Evolutionary conservation across 768 basidiomycete genomes (phyloP).

Genomic region (Coprinellus aureogranulatus): DNA sequence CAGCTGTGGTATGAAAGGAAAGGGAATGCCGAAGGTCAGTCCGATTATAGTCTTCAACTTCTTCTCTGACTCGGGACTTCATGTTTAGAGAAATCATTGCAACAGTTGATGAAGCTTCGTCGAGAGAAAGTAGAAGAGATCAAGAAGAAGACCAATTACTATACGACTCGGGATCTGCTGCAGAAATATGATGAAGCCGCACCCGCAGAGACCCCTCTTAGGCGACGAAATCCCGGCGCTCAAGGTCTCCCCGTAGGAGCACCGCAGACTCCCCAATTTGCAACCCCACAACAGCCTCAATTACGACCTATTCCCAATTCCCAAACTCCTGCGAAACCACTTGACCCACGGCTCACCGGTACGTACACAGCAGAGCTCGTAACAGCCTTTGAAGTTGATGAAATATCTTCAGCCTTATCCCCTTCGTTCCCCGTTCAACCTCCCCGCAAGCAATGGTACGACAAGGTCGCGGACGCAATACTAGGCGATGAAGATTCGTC

Average conservation of each 20-base stretch:
- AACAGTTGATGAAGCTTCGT: constrained; percentile 70
- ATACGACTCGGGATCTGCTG: constrained; percentile 84
- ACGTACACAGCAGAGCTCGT: constrained; percentile 7
- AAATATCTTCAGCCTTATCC: constrained; percentile 18
- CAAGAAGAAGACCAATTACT: constrained; percentile 97
- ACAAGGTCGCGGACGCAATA: constrained; percentile 83
- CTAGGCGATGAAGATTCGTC: constrained; percentile 71
- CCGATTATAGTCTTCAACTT: not conserved
- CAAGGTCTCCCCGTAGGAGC: constrained; percentile 6
- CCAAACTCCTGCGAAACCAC: constrained; percentile 21
- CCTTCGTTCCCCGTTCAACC: constrained; percentile 38
- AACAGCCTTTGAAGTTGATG: constrained; percentile 3
- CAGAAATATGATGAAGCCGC: constrained; percentile 80
- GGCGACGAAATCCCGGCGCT: constrained; percentile 33
- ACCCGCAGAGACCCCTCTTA: constrained; percentile 39
- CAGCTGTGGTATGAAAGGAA: constrained; percentile 82
- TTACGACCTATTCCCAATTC: constrained; percentile 19
- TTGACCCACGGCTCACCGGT: constrained; percentile 30
- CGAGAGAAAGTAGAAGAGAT: constrained; percentile 89
- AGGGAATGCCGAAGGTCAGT: constrained; percentile 75
- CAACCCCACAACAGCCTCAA: constrained; percentile 30
- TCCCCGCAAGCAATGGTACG: constrained; percentile 78
- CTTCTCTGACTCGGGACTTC: not conserved
- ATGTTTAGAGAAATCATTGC: constrained; percentile 72
- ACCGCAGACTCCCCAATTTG: constrained; percentile 23